Evolutionary conservation across 2,329 filamentous ascomycete species (phyloP), one percentile per base, ranked within the genome.

Genomic region (Bipolaris zeicola): DNA sequence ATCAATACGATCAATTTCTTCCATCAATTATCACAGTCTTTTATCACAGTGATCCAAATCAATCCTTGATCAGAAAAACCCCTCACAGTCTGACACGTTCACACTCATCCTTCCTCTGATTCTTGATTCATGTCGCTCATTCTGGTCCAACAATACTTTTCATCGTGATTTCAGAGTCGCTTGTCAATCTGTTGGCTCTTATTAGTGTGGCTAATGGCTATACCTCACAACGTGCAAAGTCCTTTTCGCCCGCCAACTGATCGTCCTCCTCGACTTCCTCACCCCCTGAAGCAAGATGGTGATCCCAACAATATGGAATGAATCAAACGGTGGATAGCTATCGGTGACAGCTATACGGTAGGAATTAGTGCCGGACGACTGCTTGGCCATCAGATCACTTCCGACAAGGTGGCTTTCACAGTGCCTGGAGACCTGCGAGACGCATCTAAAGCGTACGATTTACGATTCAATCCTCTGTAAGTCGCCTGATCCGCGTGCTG

Each of bases 281-380:
- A 6, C 26, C 26, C 8, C 26, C 26, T 26, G 26, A 26, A 26
- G 26, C 26, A 3, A 26, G 26, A 7, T 26, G 26, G 26, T 26
- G 7, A 8, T 26, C 7, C 26, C 7, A 26, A 6, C 26, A 26
- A 26, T 6, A 26, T 26, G 26, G 26, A 26, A 26, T 26, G 1
- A 6, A 26, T 26, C 26, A 26, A 26, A 6, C 26, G 26, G 2
- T 26, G 6, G 26, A 6, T 1, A 16, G 52, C 52, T 18, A 55
- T 55, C 1, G 46, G 52, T 4, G 52, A 55, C 24, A 51, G 46
- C 33, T 55, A 50, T 5, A 55, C 52, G 1, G 46, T 46, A 0
- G 46, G 39, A 6, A 55, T 55, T 11, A 39, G 52, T 33, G 52
- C 52, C 4, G 46, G 52, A n/a, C 36, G 52, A 6, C 24, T 41